Evolutionary conservation across 2,329 filamentous ascomycete genomes (phyloP).

Genomic region (Xylariomycetidae sp.): DNA sequence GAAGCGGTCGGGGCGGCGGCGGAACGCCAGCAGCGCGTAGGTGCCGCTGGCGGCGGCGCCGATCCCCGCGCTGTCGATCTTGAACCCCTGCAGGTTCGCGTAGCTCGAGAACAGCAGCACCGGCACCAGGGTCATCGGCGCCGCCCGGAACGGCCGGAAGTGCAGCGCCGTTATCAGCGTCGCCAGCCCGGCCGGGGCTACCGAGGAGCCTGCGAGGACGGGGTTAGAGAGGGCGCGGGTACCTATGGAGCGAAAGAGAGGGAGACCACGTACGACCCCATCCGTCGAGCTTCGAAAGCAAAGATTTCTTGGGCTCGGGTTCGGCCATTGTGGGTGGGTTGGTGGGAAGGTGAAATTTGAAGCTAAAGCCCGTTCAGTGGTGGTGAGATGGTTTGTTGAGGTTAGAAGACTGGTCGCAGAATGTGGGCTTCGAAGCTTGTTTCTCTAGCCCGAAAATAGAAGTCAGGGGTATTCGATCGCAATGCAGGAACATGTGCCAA

Average conservation of each 20-base stretch:
- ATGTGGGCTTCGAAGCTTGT: too few relatives aligned
- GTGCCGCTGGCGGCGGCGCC: slow-evolving; percentile 51
- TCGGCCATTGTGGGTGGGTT: slow-evolving; percentile 28
- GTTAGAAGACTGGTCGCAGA: too few relatives aligned
- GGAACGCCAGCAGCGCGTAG: slow-evolving; percentile 49
- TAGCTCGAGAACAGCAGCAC: slow-evolving; percentile 52
- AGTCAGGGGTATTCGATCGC: too few relatives aligned
- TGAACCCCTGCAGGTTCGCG: slow-evolving; percentile 54
- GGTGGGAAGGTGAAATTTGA: too few relatives aligned
- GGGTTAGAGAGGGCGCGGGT: slow-evolving; percentile 1
- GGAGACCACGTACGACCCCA: slow-evolving; percentile 39
- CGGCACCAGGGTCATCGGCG: slow-evolving; percentile 46
- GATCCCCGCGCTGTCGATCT: slow-evolving; percentile 50
- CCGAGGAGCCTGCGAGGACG: slow-evolving; percentile 38
- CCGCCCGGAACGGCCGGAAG: slow-evolving; percentile 43
- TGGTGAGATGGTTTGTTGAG: too few relatives aligned
- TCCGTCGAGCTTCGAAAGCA: slow-evolving; percentile 31
- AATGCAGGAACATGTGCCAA: too few relatives aligned
- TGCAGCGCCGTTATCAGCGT: slow-evolving; percentile 52
- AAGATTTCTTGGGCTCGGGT: slow-evolving; percentile 25
- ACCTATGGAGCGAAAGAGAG: slow-evolving; percentile 1
- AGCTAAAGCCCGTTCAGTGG: too few relatives aligned
- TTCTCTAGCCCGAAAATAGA: too few relatives aligned
- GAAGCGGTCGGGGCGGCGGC: slow-evolving; percentile 32
- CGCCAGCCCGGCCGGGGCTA: slow-evolving; percentile 49